A percentile compares a stretch with the other conserved stretches of the same genome.
These are phyloP conservation scores for Tricholomella constricta DNA, from an alignment of 768 basidiomycete genomes.

Conservation along the genomic window DNA sequence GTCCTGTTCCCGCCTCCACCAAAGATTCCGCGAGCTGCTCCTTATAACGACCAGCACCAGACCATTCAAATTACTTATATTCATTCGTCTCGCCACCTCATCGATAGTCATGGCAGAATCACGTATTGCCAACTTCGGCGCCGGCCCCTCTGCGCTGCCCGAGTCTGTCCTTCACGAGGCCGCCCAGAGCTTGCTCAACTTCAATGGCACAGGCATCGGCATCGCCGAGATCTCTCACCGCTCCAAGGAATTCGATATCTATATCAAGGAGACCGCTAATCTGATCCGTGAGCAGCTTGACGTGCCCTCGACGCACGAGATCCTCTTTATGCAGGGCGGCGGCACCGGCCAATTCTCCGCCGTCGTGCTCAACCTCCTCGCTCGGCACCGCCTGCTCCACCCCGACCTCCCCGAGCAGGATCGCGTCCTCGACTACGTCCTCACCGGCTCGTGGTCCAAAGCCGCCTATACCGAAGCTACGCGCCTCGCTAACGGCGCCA, in stretches of 20 bases:
- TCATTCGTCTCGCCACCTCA: neutral
- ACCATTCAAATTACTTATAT: neutral
- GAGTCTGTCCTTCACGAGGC: slow-evolving; percentile 84
- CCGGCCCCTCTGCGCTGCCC: slow-evolving; percentile 93
- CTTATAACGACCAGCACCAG: neutral
- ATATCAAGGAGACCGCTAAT: slow-evolving; percentile 60
- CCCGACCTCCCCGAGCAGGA: slow-evolving; percentile 58
- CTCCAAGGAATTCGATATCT: slow-evolving; percentile 81
- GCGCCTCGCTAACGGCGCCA: slow-evolving; percentile 57
- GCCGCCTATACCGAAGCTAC: slow-evolving; percentile 84
- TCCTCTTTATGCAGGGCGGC: slow-evolving; percentile 95
- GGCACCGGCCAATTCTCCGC: slow-evolving; percentile 92
- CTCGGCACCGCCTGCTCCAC: slow-evolving; percentile 76
- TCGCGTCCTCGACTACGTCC: slow-evolving; percentile 79
- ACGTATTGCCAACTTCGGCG: slow-evolving; percentile 86
- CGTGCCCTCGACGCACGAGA: slow-evolving; percentile 80
- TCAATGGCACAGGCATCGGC: slow-evolving; percentile 88
- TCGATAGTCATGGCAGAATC: slow-evolving; percentile 36
- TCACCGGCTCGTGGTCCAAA: slow-evolving; percentile 92
- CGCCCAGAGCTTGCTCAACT: slow-evolving; percentile 85
- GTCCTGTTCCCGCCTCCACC: slow-evolving; percentile 7
- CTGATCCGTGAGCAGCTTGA: slow-evolving; percentile 76
- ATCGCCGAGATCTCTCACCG: slow-evolving; percentile 97
- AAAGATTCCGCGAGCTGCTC: neutral
- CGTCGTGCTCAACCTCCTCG: slow-evolving; percentile 88